Conservation (phyloP, 495 filamentous ascomycete genomes). For the Lasiosphaeria ovina region DNA sequence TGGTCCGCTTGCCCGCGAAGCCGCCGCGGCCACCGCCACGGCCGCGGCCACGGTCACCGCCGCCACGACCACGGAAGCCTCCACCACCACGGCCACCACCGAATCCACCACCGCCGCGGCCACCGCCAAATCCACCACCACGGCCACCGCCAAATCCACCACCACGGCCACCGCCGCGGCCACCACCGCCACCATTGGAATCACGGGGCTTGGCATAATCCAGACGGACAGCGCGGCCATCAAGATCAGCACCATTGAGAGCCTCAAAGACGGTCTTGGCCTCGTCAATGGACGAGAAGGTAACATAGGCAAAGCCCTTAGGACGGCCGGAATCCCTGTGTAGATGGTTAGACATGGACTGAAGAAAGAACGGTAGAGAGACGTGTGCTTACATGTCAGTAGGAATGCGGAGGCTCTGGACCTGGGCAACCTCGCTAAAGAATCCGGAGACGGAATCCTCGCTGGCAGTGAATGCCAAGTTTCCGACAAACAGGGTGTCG, state of each 20-base stretch:
- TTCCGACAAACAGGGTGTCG: constrained; percentile 92
- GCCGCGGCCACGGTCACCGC: constrained; percentile 46
- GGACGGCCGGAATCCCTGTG: constrained; percentile 72
- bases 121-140: constrained; percentile 50
- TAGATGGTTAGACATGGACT: constrained; percentile 36
- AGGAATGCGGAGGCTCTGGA: constrained; percentile 81
- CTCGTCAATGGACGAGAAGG: constrained; percentile 80
- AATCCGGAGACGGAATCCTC: constrained; percentile 71
- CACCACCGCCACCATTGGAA: constrained; percentile 53
- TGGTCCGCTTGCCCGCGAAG: constrained; percentile 89
- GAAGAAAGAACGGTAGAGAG: neutral
- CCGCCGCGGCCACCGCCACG: constrained; percentile 57
- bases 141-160: constrained; percentile 54
- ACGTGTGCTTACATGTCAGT: constrained; percentile 65
- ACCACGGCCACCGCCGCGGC: constrained; percentile 48
- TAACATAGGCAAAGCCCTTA: constrained; percentile 96
- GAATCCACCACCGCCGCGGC: constrained; percentile 48
- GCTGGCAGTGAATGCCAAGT: constrained; percentile 80
- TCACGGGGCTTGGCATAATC: constrained; percentile 84
- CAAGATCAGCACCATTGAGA: constrained; percentile 74
- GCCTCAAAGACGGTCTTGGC: constrained; percentile 71
- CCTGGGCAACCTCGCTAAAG: constrained; percentile 68
- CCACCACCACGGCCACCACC: constrained; percentile 37
- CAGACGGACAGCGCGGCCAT: constrained; percentile 75
- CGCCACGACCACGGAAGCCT: constrained; percentile 32